Evolutionary conservation across 768 basidiomycete genomes (phyloP).

Genomic region (Candolleomyces aberdarensis): DNA sequence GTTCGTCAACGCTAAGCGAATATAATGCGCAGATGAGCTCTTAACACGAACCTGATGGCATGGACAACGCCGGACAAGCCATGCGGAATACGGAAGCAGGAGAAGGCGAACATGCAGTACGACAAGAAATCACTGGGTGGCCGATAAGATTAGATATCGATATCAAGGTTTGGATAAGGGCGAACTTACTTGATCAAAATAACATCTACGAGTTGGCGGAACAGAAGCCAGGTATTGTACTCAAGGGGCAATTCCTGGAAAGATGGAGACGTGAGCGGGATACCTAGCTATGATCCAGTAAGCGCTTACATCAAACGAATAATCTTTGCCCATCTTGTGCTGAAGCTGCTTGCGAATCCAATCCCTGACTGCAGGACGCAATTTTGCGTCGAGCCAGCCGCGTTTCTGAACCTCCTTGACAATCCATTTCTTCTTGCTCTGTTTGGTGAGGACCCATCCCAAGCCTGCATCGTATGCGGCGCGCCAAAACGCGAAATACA

Average conservation of each 20-base stretch:
- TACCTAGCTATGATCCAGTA: not conserved
- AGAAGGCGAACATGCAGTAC: slow-evolving; percentile 93
- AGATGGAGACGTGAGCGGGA: slow-evolving; percentile 4
- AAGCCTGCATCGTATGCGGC: slow-evolving; percentile 89
- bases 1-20: slow-evolving; percentile 3
- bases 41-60: slow-evolving; percentile 57
- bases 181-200: slow-evolving; percentile 87
- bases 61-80: slow-evolving; percentile 73
- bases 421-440: slow-evolving; percentile 95
- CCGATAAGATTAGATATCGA: slow-evolving; percentile 8
- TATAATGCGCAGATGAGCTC: not conserved
- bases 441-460: slow-evolving; percentile 91
- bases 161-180: not conserved
- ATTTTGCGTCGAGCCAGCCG: slow-evolving; percentile 85
- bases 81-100: slow-evolving; percentile 84
- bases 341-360: slow-evolving; percentile 89
- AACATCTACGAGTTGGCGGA: slow-evolving; percentile 93
- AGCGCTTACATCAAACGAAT: slow-evolving; percentile 80
- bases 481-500: slow-evolving; percentile 94
- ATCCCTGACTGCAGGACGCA: slow-evolving; percentile 56
- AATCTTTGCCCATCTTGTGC: slow-evolving; percentile 93
- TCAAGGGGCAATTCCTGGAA: slow-evolving; percentile 83
- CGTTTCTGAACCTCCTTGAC: slow-evolving; percentile 71
- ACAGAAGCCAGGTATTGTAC: slow-evolving; percentile 96
- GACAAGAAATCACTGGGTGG: slow-evolving; percentile 81